Percentiles rank a stretch among this genome's conserved stretches.
Conservation (phyloP, 192 early-diverging fungal genomes). For the Backusella morwellensis region DNA sequence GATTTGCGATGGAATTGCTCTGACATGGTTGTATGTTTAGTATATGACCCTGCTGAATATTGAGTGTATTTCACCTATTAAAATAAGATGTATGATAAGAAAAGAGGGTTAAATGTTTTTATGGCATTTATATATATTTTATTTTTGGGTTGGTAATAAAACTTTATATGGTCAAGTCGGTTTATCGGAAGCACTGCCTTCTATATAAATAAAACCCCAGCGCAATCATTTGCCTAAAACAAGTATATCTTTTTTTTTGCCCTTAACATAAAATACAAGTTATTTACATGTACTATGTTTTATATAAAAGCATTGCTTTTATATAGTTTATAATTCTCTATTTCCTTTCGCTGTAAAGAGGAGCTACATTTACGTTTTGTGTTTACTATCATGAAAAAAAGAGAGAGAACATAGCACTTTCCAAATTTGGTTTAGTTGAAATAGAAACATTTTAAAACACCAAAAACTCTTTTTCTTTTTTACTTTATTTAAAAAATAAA, state of each 20-base stretch:
- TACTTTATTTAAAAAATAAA: background rate
- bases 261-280: background rate
- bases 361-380: no score
- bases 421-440: background rate
- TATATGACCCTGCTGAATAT: background rate
- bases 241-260: background rate
- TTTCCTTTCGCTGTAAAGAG: no score
- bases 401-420: background rate
- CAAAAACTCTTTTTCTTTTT: background rate
- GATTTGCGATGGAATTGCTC: background rate
- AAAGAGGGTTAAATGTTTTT: background rate
- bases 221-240: background rate
- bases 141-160: background rate
- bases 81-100: background rate
- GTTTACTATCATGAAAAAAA: background rate
- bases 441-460: background rate
- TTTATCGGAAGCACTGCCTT: constrained; percentile 1
- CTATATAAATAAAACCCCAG: background rate
- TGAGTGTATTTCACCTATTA: no score
- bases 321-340: no score
- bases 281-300: no score
- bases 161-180: constrained; percentile 4
- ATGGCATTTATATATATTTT: background rate
- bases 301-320: no score
- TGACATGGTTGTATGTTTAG: background rate